Evolutionary conservation across 192 early-diverging fungal species (phyloP).

Genomic region (Linnemannia elongata): DNA sequence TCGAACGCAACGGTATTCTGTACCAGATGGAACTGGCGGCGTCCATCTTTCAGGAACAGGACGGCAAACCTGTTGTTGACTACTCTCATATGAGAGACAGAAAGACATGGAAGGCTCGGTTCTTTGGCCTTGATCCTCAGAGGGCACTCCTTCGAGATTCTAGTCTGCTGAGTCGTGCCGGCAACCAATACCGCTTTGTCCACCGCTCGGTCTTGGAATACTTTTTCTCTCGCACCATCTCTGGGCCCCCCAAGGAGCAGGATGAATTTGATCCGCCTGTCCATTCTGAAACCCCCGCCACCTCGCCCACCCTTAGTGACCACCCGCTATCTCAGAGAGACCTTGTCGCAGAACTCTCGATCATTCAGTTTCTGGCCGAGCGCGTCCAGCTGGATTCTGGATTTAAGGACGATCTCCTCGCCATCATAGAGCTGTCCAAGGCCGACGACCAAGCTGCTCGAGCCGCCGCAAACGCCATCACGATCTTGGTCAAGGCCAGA

Average conservation of each 20-base stretch:
- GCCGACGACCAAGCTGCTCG: background rate
- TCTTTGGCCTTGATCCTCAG: background rate
- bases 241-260: background rate
- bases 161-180: conserved; percentile 7
- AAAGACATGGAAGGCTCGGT: conserved; percentile 20
- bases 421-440: conserved; percentile 16
- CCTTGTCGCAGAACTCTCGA: background rate
- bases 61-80: background rate
- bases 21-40: too few relatives aligned
- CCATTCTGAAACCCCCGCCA: background rate
- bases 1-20: too few relatives aligned
- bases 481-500: conserved; percentile 9
- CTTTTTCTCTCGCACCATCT: conserved; percentile 6
- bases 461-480: conserved; percentile 24
- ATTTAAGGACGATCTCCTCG: conserved; percentile 15
- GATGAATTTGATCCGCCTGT: background rate
- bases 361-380: conserved; percentile 12
- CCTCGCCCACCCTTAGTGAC: background rate
- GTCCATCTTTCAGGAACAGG: too few relatives aligned
- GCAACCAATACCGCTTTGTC: conserved; percentile 14
- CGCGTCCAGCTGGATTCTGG: background rate
- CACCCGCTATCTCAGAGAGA: background rate
- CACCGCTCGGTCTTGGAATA: conserved; percentile 20
- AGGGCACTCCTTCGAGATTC: background rate
- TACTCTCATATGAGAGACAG: too few relatives aligned